Evolutionary conservation across 2,329 filamentous ascomycete genomes (phyloP).

Genomic region (Aspergillus ibericus): DNA sequence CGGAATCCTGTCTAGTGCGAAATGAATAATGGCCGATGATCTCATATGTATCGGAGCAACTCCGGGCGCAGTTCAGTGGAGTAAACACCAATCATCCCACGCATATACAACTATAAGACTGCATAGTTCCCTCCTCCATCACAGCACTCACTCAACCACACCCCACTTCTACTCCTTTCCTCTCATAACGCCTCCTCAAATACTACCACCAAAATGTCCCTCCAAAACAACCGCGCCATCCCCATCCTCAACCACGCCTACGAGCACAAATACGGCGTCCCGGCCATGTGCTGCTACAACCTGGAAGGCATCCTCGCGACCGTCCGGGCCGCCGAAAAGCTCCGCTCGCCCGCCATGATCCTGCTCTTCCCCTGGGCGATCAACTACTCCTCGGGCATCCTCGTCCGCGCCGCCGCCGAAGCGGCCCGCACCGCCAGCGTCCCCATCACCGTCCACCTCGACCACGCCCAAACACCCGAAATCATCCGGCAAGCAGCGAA

Average conservation of each 20-base stretch:
- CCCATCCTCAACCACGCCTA: constrained; percentile 59
- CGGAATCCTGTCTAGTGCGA: background rate
- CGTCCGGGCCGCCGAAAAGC: constrained; percentile 67
- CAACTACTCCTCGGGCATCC: constrained; percentile 60
- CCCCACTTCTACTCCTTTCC: background rate
- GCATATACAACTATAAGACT: background rate
- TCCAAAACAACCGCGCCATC: constrained; percentile 53
- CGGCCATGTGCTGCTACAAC: constrained; percentile 67
- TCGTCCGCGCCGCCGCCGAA: constrained; percentile 57
- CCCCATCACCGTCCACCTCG: constrained; percentile 64
- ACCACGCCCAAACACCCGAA: constrained; percentile 65
- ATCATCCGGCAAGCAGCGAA: constrained; percentile 62
- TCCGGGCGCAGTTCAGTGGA: constrained; percentile 11
- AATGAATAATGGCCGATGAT: background rate
- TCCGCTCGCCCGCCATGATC: constrained; percentile 67
- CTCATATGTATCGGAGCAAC: constrained; percentile 16
- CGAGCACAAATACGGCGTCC: constrained; percentile 58
- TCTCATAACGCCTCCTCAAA: background rate
- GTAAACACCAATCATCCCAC: background rate
- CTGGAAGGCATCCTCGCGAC: constrained; percentile 69
- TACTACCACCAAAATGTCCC: constrained; percentile 33
- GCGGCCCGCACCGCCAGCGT: constrained; percentile 59
- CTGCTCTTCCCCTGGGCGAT: constrained; percentile 75
- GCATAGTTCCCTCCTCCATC: background rate
- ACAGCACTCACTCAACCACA: background rate